Percentiles rank a stretch among this genome's conserved stretches.
Conservation (phyloP, 805 yeast genomes). For the Saccharomycopsis selenospora region DNA sequence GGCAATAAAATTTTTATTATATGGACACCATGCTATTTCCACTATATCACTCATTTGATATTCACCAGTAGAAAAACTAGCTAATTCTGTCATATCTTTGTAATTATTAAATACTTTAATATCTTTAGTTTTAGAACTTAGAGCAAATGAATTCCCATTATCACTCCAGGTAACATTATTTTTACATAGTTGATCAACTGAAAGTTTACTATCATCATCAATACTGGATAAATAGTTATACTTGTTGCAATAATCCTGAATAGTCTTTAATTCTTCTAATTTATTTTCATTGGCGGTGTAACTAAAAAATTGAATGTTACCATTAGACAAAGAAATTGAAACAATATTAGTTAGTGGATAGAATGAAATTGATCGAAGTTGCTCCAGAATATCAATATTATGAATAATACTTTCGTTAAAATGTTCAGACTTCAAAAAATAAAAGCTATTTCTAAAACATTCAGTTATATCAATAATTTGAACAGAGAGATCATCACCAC, state of each 20-base stretch:
- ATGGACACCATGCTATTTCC: conserved; percentile 53
- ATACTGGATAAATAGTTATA: conserved; percentile 38
- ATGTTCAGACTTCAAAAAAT: neutral
- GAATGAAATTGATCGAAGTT: conserved; percentile 48
- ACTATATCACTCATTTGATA: conserved; percentile 30
- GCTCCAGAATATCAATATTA: conserved; percentile 41
- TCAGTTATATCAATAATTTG: conserved; percentile 36
- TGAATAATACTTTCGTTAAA: conserved; percentile 21
- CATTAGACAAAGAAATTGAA: conserved; percentile 53
- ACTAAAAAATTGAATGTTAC: conserved; percentile 49
- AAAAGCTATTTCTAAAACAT: conserved; percentile 1
- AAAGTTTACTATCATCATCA: conserved; percentile 32
- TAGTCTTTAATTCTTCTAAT: conserved; percentile 9
- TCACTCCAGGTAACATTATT: conserved; percentile 42
- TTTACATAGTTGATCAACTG: conserved; percentile 28
- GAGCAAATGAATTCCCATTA: conserved; percentile 68
- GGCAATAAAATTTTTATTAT: conserved; percentile 51
- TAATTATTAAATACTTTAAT: conserved; percentile 35
- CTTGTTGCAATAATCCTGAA: conserved; percentile 29
- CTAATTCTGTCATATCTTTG: conserved; percentile 24
- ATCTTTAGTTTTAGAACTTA: conserved; percentile 48
- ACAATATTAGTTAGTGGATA: conserved; percentile 49
- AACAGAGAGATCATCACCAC: conserved; percentile 61
- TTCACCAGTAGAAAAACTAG: conserved; percentile 26
- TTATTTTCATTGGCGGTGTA: conserved; percentile 4